Percentiles rank a stretch among this genome's conserved stretches.
Conservation (phyloP, 768 basidiomycete species). For the Psilocybe cubensis region DNA sequence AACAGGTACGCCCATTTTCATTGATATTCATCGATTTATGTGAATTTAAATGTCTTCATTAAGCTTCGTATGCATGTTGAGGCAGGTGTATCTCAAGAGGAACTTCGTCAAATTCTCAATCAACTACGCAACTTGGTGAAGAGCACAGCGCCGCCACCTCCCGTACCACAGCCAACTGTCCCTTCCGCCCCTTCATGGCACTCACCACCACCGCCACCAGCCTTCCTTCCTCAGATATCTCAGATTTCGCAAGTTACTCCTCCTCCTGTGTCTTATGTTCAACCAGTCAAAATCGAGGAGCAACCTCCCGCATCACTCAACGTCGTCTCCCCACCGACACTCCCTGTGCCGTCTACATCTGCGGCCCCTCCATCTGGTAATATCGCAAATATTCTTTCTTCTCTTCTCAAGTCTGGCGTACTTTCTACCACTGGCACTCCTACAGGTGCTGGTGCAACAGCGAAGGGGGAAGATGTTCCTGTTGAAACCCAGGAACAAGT, state of each 20-base stretch:
- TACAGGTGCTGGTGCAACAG: constrained; percentile 47
- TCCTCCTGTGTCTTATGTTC: background rate
- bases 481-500: constrained; percentile 32
- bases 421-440: constrained; percentile 61
- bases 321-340: background rate
- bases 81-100: constrained; percentile 78
- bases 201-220: constrained; percentile 17
- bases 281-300: constrained; percentile 13
- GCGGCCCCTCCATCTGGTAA: constrained; percentile 37
- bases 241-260: background rate
- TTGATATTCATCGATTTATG: background rate
- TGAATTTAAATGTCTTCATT: constrained; percentile 4
- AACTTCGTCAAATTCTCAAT: constrained; percentile 73
- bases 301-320: constrained; percentile 7
- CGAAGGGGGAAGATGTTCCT: constrained; percentile 37
- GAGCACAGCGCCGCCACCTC: constrained; percentile 39
- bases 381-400: constrained; percentile 64
- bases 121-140: constrained; percentile 71
- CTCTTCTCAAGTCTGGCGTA: constrained; percentile 80
- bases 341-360: constrained; percentile 13
- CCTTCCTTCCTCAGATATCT: constrained; percentile 18
- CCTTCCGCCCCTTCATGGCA: constrained; percentile 16
- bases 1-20: constrained; percentile 61
- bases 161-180: constrained; percentile 24
- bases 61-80: constrained; percentile 77